These are phyloP conservation scores for Oemleria cerasiformis DNA, from an alignment of 306 rosid species.

Conservation along the genomic window DNA sequence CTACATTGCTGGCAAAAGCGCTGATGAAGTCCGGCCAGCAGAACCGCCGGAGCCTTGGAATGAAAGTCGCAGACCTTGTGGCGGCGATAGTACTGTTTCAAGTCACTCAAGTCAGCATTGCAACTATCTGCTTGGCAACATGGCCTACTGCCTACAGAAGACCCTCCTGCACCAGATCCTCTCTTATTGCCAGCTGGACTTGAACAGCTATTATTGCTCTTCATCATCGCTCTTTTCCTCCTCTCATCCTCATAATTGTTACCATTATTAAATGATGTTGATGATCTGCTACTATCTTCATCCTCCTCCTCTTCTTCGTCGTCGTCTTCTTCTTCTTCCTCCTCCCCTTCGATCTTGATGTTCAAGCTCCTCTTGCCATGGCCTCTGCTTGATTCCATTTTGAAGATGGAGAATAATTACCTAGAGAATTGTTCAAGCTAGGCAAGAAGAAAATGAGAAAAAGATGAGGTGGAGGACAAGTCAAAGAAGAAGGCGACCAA, in stretches of 20 bases:
- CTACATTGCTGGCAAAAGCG: conserved; percentile 99
- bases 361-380: conserved; percentile 56
- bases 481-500: conserved; percentile 28
- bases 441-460: not conserved
- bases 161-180: conserved; percentile 47
- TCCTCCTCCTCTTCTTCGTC: conserved; percentile 44
- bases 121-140: conserved; percentile 74
- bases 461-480: conserved; percentile 9
- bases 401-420: not conserved
- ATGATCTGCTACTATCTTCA: conserved; percentile 21
- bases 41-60: conserved; percentile 69
- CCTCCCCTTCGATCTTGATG: conserved; percentile 40
- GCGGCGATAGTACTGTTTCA: conserved; percentile 67
- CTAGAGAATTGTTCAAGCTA: too few species aligned
- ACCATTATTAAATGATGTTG: conserved; percentile 7
- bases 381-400: conserved; percentile 56
- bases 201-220: not conserved
- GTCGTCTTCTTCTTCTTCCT: conserved; percentile 37
- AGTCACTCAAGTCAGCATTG: conserved; percentile 62
- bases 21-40: conserved; percentile 47
- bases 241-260: conserved; percentile 39
- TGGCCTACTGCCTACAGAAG: conserved; percentile 30
- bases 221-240: conserved; percentile 35
- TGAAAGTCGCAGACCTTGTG: conserved; percentile 91
- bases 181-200: conserved; percentile 19